Conservation (phyloP, 1,139 yeast genomes). For the Meyerozyma carpophila region DNA sequence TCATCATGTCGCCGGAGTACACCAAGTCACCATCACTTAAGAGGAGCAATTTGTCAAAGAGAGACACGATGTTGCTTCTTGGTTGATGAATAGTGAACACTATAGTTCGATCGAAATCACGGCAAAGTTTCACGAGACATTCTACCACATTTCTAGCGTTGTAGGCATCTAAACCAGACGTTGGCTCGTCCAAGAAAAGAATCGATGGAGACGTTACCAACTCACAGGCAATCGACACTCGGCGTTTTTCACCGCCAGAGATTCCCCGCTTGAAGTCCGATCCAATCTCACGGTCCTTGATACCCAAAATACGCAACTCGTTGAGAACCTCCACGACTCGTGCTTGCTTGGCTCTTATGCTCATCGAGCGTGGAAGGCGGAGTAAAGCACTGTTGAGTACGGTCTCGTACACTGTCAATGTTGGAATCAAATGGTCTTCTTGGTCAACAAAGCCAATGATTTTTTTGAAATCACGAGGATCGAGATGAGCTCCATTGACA, state of each 20-base stretch:
- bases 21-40: constrained; percentile 82
- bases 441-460: constrained; percentile 96
- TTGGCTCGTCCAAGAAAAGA: constrained; percentile 81
- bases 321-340: constrained; percentile 81
- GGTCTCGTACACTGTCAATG: constrained; percentile 92
- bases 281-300: constrained; percentile 84
- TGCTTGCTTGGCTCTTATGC: constrained; percentile 62
- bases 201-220: constrained; percentile 81
- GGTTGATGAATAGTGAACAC: constrained; percentile 96
- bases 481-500: constrained; percentile 61
- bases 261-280: constrained; percentile 88
- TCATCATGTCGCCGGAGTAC: constrained; percentile 77
- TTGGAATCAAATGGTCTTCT: constrained; percentile 85
- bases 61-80: constrained; percentile 88
- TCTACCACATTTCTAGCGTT: constrained; percentile 91
- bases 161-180: constrained; percentile 91
- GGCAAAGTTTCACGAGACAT: constrained; percentile 71
- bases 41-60: constrained; percentile 76
- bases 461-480: constrained; percentile 46
- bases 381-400: constrained; percentile 87
- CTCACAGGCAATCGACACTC: constrained; percentile 89
- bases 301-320: constrained; percentile 76
- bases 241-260: constrained; percentile 88
- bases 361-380: constrained; percentile 78
- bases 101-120: constrained; percentile 78